Evolutionary conservation across 2,329 filamentous ascomycete species (phyloP), one percentile per base, ranked within the genome.

Genomic region (Fonsecaea pedrosoi): DNA sequence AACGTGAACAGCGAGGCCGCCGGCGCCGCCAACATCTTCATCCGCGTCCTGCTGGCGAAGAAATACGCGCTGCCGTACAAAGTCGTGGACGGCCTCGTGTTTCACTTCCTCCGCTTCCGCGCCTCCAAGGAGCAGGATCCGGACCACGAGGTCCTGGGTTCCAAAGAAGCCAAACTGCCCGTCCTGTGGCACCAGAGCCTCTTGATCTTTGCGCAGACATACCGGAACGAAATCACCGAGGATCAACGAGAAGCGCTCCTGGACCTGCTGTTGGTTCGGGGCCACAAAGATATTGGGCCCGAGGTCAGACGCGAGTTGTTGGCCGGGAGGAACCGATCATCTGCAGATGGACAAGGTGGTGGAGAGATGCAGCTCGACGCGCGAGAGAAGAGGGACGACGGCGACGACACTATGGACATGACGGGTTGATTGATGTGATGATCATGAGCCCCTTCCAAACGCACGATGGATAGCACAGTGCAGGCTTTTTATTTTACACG

Each of bases 131-230:
- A 91, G 69, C 85, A 88, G 2, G 82, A 84, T 2, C 83, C 85
- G 18, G 82, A 84, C 2, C 83, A 85, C 18, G 82, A 82, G 60
- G 82, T 82, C 37, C 81, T 83, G 9, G 82, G 82, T 59, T 77
- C 81, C 73, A 75, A 80, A 77, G 77, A 80, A 66, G 74, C 77
- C 18, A 92, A 91, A 76, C 78, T 98, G 71, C 95, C 96, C 0
- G 93, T 99, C 7, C 88, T 99, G 64, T 99, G 94, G 93, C 95
- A 99, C 78, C 94, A 98, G 81, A 93, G 91, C 73, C 83, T 99
- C 35, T 81, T 99, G 62, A 90, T 92, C 1, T 99, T 99, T 80
- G 93, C 95, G 32, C 91, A 97, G 80, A 86, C 94, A 64, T 99
- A 98, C 81, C 89, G 93, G 75, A 96, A 97, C 73, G 94, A 98